Percentiles rank a stretch among this genome's conserved stretches.
These are phyloP conservation scores for Macrolepiota dolichaula DNA, from an alignment of 768 basidiomycete species.

Conservation along the genomic window DNA sequence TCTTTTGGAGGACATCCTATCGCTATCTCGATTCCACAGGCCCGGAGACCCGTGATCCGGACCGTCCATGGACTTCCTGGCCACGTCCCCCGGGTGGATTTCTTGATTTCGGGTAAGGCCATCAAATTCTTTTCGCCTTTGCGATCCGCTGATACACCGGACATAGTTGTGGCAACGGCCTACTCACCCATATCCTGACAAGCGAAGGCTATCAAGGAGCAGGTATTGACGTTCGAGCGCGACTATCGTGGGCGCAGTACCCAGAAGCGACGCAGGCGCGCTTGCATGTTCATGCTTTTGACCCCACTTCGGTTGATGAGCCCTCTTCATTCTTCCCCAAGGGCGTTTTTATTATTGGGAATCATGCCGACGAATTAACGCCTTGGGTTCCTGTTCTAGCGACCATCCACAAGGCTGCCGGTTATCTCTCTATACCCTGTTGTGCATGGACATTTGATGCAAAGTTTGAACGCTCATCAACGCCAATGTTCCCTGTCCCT, in stretches of 20 bases:
- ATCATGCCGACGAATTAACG: slow-evolving; percentile 95
- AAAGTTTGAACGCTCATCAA: slow-evolving; percentile 52
- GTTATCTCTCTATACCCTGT: slow-evolving; percentile 85
- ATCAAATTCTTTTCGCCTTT: background rate
- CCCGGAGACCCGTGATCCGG: slow-evolving; percentile 8
- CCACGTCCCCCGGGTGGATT: slow-evolving; percentile 83
- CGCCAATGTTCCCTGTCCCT: slow-evolving; percentile 26
- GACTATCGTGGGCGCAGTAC: slow-evolving; percentile 83
- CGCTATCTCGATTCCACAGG: slow-evolving; percentile 11
- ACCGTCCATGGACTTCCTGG: slow-evolving; percentile 66
- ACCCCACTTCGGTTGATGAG: slow-evolving; percentile 43
- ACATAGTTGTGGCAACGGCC: slow-evolving; percentile 84
- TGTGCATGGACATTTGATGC: slow-evolving; percentile 83
- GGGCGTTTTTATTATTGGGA: slow-evolving; percentile 80
- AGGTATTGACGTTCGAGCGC: slow-evolving; percentile 84
- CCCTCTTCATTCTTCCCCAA: slow-evolving; percentile 28
- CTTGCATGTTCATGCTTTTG: slow-evolving; percentile 68
- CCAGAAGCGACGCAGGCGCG: slow-evolving; percentile 55
- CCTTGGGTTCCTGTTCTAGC: slow-evolving; percentile 91
- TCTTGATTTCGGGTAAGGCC: slow-evolving; percentile 76
- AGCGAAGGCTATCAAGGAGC: slow-evolving; percentile 81
- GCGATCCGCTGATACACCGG: background rate
- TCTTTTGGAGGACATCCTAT: slow-evolving; percentile 84
- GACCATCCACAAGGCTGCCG: slow-evolving; percentile 53
- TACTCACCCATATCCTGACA: slow-evolving; percentile 83